phyloP scores from a whole-genome alignment of 1,139 yeast species.

The Entelexis sorbosivorans region DNA sequence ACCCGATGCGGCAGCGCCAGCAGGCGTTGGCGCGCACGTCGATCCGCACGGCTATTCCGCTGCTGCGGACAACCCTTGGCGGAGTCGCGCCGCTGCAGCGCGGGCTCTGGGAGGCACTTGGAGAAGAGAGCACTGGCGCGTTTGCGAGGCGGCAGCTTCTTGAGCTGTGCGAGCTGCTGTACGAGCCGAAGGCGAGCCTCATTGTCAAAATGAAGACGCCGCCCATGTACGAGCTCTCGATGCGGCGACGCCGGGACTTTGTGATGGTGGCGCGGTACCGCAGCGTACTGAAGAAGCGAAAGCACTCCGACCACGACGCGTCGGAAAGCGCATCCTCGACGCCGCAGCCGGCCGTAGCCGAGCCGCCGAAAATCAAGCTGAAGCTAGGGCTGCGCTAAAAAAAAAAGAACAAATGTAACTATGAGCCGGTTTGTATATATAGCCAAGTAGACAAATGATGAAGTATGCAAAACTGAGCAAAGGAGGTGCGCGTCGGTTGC shows the following conservation, averaged over 20 bases:
- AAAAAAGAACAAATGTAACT: no score
- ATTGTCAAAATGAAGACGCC: conserved; percentile 57
- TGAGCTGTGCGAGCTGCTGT: conserved; percentile 55
- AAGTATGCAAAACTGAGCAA: no score
- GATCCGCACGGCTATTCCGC: conserved; percentile 51
- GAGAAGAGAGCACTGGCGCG: conserved; percentile 41
- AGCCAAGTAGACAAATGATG: no score
- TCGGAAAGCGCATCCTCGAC: background rate
- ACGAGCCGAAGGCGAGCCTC: conserved; percentile 50
- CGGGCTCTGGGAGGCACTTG: conserved; percentile 61
- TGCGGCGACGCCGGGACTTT: conserved; percentile 32
- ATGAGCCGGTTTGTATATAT: no score
- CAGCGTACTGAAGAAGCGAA: conserved; percentile 18
- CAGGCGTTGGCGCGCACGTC: conserved; percentile 37
- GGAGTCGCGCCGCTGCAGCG: conserved; percentile 50
- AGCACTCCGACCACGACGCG: background rate
- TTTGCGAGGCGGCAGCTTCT: conserved; percentile 53
- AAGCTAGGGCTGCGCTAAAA: conserved; percentile 26
- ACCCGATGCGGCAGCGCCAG: conserved; percentile 38
- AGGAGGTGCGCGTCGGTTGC: no score
- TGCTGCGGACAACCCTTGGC: conserved; percentile 54
- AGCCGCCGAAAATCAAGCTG: conserved; percentile 24
- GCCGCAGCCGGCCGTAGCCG: background rate
- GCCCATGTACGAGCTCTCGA: conserved; percentile 52
- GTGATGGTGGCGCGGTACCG: conserved; percentile 23